These are phyloP conservation scores for Fusarium dimerum DNA, from an alignment of 2,329 filamentous ascomycete species.

Conservation along the genomic window DNA sequence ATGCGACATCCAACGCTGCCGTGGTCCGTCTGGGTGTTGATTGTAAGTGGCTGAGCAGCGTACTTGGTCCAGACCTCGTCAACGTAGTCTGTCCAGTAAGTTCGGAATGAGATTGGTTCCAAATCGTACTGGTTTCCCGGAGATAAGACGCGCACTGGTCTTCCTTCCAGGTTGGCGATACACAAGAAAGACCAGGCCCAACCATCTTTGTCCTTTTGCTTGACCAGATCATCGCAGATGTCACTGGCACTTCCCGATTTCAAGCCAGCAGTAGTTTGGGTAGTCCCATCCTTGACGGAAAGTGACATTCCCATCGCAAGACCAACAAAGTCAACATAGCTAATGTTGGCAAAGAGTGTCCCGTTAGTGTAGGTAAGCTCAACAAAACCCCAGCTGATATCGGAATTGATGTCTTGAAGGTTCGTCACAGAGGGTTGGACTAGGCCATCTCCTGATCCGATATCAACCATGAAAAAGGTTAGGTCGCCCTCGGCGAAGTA, in stretches of 20 bases:
- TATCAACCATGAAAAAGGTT: constrained; percentile 43
- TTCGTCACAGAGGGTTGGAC: constrained; percentile 52
- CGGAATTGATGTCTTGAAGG: constrained; percentile 43
- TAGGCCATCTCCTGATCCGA: constrained; percentile 35
- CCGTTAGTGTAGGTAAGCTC: constrained; percentile 47
- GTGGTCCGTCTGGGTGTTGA: constrained; percentile 44
- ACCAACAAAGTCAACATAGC: constrained; percentile 53
- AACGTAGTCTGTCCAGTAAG: constrained; percentile 48
- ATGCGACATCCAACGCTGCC: constrained; percentile 45
- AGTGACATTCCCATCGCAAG: constrained; percentile 53
- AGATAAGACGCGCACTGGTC: constrained; percentile 45
- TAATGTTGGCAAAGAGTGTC: constrained; percentile 49
- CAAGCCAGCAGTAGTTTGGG: constrained; percentile 44
- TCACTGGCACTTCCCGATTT: constrained; percentile 33
- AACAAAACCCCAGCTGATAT: constrained; percentile 51
- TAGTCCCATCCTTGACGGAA: constrained; percentile 35
- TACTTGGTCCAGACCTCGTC: constrained; percentile 49
- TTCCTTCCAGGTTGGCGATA: constrained; percentile 37
- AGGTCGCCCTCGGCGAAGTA: constrained; percentile 47
- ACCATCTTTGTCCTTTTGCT: constrained; percentile 40
- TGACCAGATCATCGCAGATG: constrained; percentile 43
- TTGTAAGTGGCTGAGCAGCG: constrained; percentile 36
- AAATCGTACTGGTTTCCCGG: constrained; percentile 43
- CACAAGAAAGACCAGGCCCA: constrained; percentile 48
- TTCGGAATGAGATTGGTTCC: constrained; percentile 36